These are phyloP conservation scores for Hygrocybe punicea DNA, from an alignment of 768 basidiomycete species.

Conservation along the genomic window DNA sequence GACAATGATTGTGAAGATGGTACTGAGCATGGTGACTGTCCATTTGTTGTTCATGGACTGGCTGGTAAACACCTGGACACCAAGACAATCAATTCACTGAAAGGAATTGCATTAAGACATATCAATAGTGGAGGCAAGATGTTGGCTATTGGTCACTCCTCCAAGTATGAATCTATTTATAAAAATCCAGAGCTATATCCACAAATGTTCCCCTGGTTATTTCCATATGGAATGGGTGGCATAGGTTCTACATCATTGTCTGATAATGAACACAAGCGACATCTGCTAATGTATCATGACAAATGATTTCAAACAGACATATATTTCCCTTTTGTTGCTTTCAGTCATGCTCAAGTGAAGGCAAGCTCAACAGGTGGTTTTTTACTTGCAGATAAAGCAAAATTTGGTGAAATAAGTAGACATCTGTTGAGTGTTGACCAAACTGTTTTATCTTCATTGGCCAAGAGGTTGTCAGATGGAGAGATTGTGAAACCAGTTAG, in stretches of 20 bases:
- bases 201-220: slow-evolving; percentile 40
- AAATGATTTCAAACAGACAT: slow-evolving; percentile 39
- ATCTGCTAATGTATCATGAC: slow-evolving; percentile 39
- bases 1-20: slow-evolving; percentile 25
- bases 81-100: slow-evolving; percentile 11
- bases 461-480: slow-evolving; percentile 3
- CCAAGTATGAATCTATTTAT: slow-evolving; percentile 29
- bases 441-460: slow-evolving; percentile 12
- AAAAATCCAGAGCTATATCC: slow-evolving; percentile 36
- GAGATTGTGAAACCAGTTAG: slow-evolving; percentile 13
- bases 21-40: slow-evolving; percentile 18
- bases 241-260: slow-evolving; percentile 26
- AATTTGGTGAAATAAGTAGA: slow-evolving; percentile 16
- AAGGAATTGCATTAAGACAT: slow-evolving; percentile 26
- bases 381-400: slow-evolving; percentile 11
- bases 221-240: too few species aligned
- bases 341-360: slow-evolving; percentile 40
- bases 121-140: slow-evolving; percentile 24
- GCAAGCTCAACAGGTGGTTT: neutral
- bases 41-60: slow-evolving; percentile 28
- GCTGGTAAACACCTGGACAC: slow-evolving; percentile 15
- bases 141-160: slow-evolving; percentile 29
- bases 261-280: slow-evolving; percentile 22
- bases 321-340: slow-evolving; percentile 37
- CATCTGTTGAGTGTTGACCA: slow-evolving; percentile 14